Conservation (phyloP, 495 filamentous ascomycete genomes). For the Aspergillus avenaceus region DNA sequence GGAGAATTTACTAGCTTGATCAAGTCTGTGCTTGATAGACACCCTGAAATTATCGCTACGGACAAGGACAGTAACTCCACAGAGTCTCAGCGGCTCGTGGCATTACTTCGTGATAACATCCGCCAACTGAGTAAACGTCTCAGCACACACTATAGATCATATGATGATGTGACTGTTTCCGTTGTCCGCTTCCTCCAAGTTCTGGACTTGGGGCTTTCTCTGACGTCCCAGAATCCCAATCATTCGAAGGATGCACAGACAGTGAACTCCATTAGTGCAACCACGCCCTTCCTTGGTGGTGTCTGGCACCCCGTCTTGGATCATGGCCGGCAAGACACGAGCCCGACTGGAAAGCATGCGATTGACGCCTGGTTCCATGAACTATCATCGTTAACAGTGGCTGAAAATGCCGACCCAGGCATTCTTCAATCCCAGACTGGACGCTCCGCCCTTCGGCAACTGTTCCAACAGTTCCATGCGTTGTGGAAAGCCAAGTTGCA, state of each 20-base stretch:
- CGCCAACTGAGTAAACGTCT: constrained; percentile 63
- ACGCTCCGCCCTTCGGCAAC: constrained; percentile 32
- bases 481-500: constrained; percentile 73
- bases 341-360: constrained; percentile 32
- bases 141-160: constrained; percentile 61
- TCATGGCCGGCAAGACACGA: constrained; percentile 11
- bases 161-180: constrained; percentile 79
- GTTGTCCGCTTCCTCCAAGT: constrained; percentile 77
- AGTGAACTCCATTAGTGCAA: constrained; percentile 39
- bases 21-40: constrained; percentile 55
- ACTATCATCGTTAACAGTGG: constrained; percentile 33
- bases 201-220: constrained; percentile 68
- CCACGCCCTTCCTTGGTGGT: constrained; percentile 63
- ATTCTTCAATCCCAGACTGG: constrained; percentile 24
- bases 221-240: constrained; percentile 39
- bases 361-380: constrained; percentile 44
- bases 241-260: constrained; percentile 18
- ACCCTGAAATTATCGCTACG: constrained; percentile 41
- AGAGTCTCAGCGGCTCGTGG: constrained; percentile 33
- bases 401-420: constrained; percentile 31
- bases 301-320: constrained; percentile 22
- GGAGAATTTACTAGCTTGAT: constrained; percentile 77
- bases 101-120: constrained; percentile 67
- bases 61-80: constrained; percentile 9
- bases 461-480: constrained; percentile 67